A percentile compares a stretch with the other conserved stretches of the same genome.
phyloP scores from a whole-genome alignment of 2,329 filamentous ascomycete species.

The Gaeumannomyces tritici region DNA sequence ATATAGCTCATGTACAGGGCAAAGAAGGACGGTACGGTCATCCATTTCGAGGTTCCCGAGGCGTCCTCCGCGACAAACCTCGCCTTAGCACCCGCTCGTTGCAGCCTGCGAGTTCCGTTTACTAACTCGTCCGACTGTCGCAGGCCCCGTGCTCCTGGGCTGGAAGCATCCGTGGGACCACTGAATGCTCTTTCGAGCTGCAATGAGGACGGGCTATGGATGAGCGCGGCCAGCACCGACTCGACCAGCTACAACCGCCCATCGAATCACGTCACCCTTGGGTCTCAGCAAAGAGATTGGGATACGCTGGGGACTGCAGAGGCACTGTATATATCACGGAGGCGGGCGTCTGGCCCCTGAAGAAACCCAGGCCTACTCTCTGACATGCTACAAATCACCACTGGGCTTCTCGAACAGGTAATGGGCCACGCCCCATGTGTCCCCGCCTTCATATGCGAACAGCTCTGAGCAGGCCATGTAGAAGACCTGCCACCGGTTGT shows the following conservation, averaged over 20 bases:
- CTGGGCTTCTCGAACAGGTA: constrained; percentile 53
- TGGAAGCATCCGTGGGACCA: constrained; percentile 98
- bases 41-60: constrained; percentile 8
- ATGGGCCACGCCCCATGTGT: constrained; percentile 60
- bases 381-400: neutral
- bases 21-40: constrained; percentile 71
- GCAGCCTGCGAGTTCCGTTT: neutral
- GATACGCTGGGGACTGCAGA: neutral
- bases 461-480: constrained; percentile 63
- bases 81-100: neutral
- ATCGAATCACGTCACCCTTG: too few relatives aligned
- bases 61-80: neutral
- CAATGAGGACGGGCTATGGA: neutral
- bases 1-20: constrained; percentile 88
- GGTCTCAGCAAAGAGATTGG: neutral
- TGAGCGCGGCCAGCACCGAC: neutral
- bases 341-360: neutral
- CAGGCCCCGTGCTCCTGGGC: constrained; percentile 70
- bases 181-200: constrained; percentile 32
- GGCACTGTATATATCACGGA: neutral
- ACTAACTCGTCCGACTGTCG: constrained; percentile 7
- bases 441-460: constrained; percentile 55
- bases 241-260: neutral
- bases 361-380: neutral
- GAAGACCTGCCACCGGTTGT: constrained; percentile 62